Evolutionary conservation across 2,329 filamentous ascomycete genomes (phyloP).

Genomic region (Cadophora sp.): DNA sequence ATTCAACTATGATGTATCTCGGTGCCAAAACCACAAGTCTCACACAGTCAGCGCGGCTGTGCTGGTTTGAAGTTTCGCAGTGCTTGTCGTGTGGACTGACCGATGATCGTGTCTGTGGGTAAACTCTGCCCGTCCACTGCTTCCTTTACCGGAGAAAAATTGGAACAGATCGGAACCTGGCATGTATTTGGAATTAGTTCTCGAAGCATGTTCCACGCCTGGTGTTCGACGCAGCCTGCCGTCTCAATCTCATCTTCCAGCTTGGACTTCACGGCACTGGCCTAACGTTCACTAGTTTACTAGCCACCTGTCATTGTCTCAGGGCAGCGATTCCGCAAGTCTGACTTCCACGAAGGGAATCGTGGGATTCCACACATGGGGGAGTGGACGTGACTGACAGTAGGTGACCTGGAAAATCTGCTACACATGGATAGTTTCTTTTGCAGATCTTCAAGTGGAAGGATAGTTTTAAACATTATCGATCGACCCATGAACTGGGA

Average conservation of each 20-base stretch:
- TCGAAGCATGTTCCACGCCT: slow-evolving; percentile 18
- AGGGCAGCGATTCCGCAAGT: neutral
- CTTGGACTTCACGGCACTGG: neutral
- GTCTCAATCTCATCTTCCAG: neutral
- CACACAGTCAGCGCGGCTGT: no score
- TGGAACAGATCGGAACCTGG: neutral
- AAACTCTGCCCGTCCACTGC: neutral
- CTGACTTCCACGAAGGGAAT: neutral
- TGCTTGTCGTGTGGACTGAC: no score
- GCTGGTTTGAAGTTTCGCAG: no score
- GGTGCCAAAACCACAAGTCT: no score
- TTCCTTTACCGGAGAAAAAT: neutral
- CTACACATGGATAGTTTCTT: neutral
- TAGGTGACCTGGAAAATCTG: neutral
- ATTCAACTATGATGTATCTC: no score
- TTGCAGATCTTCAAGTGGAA: neutral
- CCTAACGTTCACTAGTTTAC: slow-evolving; percentile 3
- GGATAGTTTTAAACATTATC: neutral
- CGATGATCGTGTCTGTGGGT: neutral
- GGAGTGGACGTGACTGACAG: neutral
- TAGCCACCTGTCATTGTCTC: slow-evolving; percentile 12
- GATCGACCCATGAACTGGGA: neutral
- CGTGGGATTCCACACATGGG: neutral
- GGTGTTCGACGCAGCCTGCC: neutral
- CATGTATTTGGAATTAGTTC: neutral